Base-by-base conservation (phyloP, 2,329 filamentous ascomycete species). In the Fonsecaea multimorphosa region DNA sequence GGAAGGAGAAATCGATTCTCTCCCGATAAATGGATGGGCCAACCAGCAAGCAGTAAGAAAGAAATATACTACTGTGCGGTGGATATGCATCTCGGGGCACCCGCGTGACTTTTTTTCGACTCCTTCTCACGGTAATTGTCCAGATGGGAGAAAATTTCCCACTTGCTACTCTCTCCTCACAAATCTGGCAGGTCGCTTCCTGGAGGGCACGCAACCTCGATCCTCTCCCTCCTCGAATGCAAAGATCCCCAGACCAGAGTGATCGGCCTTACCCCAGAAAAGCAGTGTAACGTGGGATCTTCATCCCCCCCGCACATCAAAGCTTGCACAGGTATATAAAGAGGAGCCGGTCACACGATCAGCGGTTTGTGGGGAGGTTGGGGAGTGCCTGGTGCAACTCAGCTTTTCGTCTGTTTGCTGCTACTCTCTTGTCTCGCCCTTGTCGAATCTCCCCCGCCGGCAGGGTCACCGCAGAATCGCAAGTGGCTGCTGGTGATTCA, bases 131-230 rank as follows among this genome's bases (percentile, higher is more conserved):
- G 29, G 11, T 19, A 49, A 46, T 58, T n/a, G 36, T 58, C 56
- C 22, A 49, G n/a, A 24, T 58, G 22, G 11, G 44, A 16, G 44
- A 24, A 31, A 51, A 27, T 19, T 31, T 53, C 58, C 56, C 38
- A 49, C 57, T 54, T 59, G 31, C 61, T 59, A 19, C 61, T 64
- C 38, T 60, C 27, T 60, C 49, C 31, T 59, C 36, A 40, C 62
- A 56, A 56, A 60, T 16, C 32, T 61, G 58, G 58, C n/a, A 61
- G 53, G 52, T 51, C 22, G 7, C 16, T 19, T 51, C 27, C 16
- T 12, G 19, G 16, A 32, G 56, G 38, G 7, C 44, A 59, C 40
- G 44, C 24, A 31, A 24, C 12, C 31, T 19, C 44, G 36, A 31
- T 34, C 19, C 55, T 40, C 8, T 31, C 29, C 3, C 3, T 22